Base-by-base conservation (phyloP, 768 basidiomycete genomes). In the Symmetrospora coprosmae region DNA sequence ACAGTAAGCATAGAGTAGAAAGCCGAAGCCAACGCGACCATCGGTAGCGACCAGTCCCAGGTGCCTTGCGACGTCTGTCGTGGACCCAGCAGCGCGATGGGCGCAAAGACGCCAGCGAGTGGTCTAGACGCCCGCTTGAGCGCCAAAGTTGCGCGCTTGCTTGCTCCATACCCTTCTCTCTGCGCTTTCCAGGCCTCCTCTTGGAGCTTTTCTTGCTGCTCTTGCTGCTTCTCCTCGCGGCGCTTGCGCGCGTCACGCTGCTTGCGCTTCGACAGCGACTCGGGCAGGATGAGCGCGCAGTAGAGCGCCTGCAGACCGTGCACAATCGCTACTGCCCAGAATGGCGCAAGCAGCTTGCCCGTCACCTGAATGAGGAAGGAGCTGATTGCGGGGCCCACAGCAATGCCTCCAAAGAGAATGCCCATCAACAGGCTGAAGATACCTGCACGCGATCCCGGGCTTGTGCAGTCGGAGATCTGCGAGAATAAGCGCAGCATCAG, bases 391-490 rank as follows among this genome's bases (percentile, higher is more conserved):
- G 63, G 63, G 21, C 63, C 63, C 8, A 40, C 33, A 7, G 60
- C 72, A 59, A 75, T 71, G 14, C 74, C 75, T 38, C 62, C 53
- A 70, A 75, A 74, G 52, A 73, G 66, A 34, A 73, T 65, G 0
- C 75, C 75, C 21, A 65, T 64, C 27, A 73, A 38, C 38, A 70
- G 46, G 19, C 69, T 69, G 46, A 69, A 69, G 50, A 66, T 53
- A 13, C 47, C 46, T 1, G 68, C 65, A 21, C 68, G 52, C 2
- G 64, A 65, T 9, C 68, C 74, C 48, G 72, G 68, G 0, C 70
- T 66, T 1, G 74, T 74, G 25, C 66, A 60, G 60, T 75, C 74
- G 0, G 69, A 68, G 14, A 74, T 65, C 61, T 74, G 72, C 2
- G 72, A 52, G 71, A 58, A 27, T 71, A 60, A 0, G 71, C 71